Base-by-base conservation (phyloP, 768 basidiomycete species). In the Ephemerocybe angulata region DNA sequence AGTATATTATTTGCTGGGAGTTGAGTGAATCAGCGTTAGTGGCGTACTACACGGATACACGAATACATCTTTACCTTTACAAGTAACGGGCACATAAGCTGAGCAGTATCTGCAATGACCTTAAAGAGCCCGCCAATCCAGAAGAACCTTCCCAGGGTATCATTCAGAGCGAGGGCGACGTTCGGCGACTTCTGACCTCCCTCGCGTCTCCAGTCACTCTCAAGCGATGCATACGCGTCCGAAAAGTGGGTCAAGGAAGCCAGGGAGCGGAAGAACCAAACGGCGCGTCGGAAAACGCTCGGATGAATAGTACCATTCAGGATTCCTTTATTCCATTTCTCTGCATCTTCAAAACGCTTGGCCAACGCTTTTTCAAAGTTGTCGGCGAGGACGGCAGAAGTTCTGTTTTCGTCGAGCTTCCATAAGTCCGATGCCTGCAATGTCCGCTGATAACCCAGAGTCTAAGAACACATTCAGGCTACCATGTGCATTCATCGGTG, bases 361-460 rank as follows among this genome's bases (percentile, higher is more conserved):
- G 64, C 71, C 77, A 86, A 86, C 7, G 84, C 73, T 13, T 67
- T 73, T 53, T 88, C 79, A 24, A 91, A 76, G 58, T 73, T 72
- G 11, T 70, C 67, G 2, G 84, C 78, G 27, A 90, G 72, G 19
- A 62, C 56, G 0, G 74, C 77, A 15, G 81, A 72, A 60, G 84
- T 76, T 28, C 78, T 76, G 3, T 74, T 62, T 3, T 72, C 64
- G 53, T 82, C 80, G 57, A 90, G 71, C 63, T 81, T 82, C 86
- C 87, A 89, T 12, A 90, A 68, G 68, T 92, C 90, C 1, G 85
- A 81, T 0, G 85, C 85, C 62, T 87, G 86, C 8, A 92, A 72
- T 1, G 87, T 85, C 28, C 89, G 75, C 62, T 87, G 85, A 62
- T 85, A 89, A 0, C 88, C 87, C 37, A 85, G 70, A 10, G 74